Evolutionary conservation across 225 moss, liverwort and hornwort genomes (phyloP), one percentile per base, ranked within the genome.

Genomic region (Marchantia polymorpha): DNA sequence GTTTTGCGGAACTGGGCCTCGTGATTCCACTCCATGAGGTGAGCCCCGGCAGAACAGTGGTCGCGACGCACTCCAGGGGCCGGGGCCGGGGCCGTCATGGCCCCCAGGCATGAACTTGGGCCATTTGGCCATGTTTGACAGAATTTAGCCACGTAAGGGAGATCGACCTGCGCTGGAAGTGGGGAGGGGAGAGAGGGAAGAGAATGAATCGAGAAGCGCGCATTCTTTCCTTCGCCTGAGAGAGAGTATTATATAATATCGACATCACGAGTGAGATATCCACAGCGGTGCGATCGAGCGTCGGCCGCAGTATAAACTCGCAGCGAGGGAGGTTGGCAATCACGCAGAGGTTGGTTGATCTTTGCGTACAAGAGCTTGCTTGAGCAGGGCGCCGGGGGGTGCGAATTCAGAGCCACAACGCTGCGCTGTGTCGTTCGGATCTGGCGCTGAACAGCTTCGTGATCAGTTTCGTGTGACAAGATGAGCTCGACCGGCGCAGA

Each of bases 401-500:
- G 39, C 39, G 39, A 2, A 2, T 39, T 39, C 39, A 39, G 39
- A 39, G 5, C 5, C 39, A 39, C 2, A 39, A 39, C 39, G 39
- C 39, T 26, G 66, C 12, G 66, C 66, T 27, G 70, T 19, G 48
- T 49, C 15, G 70, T 22, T 71, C 22, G 22, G 70, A 49, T 47
- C 20, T 49, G 9, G 10, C 17, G 3, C 12, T 47, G 7, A 31
- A 39, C n/a, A 49, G 1, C 13, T 39, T 20, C 48, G 15, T 47
- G 20, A 49, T 47, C 14, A 49, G 30, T 29, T 27, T 47, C 14
- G 46, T 51, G 22, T 27, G 65, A 15, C 58, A 51, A 22, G 75
- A 82, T 82, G 85, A 73, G 73, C 26, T 73, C 73, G 73, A 73
- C 52, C 51, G 12, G 52, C 53, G 73, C 19, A 73, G 73, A 52